These are phyloP conservation scores for Ceratobasidium sp. DNA, from an alignment of 1,284 basidiomycete species.

Conservation along the genomic window DNA sequence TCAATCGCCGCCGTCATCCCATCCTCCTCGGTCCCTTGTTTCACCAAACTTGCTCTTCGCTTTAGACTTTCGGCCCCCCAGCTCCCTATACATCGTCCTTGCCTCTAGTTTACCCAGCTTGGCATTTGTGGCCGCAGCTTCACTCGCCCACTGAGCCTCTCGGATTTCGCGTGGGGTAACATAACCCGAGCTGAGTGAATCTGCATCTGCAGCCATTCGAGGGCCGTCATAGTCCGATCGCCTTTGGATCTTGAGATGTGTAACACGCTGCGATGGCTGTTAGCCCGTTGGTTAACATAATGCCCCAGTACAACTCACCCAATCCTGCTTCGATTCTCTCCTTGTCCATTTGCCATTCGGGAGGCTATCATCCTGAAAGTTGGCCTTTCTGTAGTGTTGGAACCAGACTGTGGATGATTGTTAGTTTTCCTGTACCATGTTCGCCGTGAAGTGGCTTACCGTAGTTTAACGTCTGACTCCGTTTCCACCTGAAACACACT, in stretches of 20 bases:
- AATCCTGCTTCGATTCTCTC: slow-evolving; percentile 84
- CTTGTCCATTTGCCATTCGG: slow-evolving; percentile 87
- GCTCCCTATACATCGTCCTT: slow-evolving; percentile 88
- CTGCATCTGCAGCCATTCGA: slow-evolving; percentile 33
- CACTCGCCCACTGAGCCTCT: slow-evolving; percentile 74
- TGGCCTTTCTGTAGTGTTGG: slow-evolving; percentile 82
- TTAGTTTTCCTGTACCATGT: slow-evolving; percentile 24
- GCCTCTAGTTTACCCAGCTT: slow-evolving; percentile 81
- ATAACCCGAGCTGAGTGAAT: slow-evolving; percentile 65
- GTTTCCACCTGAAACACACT: slow-evolving; percentile 86
- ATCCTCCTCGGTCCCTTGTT: slow-evolving; percentile 75
- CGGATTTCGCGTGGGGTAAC: slow-evolving; percentile 80
- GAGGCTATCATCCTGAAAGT: slow-evolving; percentile 78
- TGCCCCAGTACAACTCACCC: slow-evolving; percentile 55
- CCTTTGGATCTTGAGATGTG: slow-evolving; percentile 43
- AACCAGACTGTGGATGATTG: slow-evolving; percentile 78
- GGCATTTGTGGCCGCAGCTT: slow-evolving; percentile 64
- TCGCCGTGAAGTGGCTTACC: slow-evolving; percentile 60
- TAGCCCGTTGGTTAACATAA: not conserved
- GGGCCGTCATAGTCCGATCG: slow-evolving; percentile 40
- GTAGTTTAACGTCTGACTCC: slow-evolving; percentile 89
- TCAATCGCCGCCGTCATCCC: slow-evolving; percentile 59
- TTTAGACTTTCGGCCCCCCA: slow-evolving; percentile 81
- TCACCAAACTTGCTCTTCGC: slow-evolving; percentile 72
- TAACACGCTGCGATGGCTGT: slow-evolving; percentile 36